Conservation (phyloP, 179 eudicot genomes). For the Beta macrorhiza region DNA sequence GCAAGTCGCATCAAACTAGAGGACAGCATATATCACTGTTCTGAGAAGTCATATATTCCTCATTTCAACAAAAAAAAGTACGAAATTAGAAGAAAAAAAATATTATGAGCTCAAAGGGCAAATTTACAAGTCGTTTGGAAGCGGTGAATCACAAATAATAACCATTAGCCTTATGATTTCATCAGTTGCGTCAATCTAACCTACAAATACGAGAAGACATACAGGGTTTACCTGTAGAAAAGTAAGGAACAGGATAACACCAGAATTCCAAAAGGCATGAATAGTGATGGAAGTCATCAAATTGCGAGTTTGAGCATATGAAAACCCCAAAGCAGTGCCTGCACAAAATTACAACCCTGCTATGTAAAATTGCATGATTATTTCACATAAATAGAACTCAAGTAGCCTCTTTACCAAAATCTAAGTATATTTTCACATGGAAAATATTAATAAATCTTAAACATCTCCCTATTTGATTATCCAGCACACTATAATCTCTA, state of each 20-base stretch:
- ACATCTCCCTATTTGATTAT: neutral
- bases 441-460: neutral
- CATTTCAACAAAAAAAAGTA: too few relatives aligned
- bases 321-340: slow-evolving; percentile 88
- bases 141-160: neutral
- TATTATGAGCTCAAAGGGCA: too few relatives aligned
- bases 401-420: neutral
- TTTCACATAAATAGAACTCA: neutral
- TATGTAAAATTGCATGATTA: neutral
- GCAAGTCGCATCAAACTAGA: too few relatives aligned
- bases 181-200: neutral
- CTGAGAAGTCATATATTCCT: too few relatives aligned
- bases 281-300: slow-evolving; percentile 86
- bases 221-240: slow-evolving; percentile 72
- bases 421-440: neutral
- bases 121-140: neutral
- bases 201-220: neutral
- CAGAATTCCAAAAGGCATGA: slow-evolving; percentile 94
- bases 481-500: neutral
- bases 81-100: too few relatives aligned
- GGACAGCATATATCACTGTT: too few relatives aligned
- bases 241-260: slow-evolving; percentile 85
- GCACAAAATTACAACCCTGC: slow-evolving; percentile 10
- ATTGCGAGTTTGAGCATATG: slow-evolving; percentile 97
- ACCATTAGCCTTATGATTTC: neutral